Conservation (phyloP, 495 filamentous ascomycete genomes). For the Aspergillus asperescens region DNA sequence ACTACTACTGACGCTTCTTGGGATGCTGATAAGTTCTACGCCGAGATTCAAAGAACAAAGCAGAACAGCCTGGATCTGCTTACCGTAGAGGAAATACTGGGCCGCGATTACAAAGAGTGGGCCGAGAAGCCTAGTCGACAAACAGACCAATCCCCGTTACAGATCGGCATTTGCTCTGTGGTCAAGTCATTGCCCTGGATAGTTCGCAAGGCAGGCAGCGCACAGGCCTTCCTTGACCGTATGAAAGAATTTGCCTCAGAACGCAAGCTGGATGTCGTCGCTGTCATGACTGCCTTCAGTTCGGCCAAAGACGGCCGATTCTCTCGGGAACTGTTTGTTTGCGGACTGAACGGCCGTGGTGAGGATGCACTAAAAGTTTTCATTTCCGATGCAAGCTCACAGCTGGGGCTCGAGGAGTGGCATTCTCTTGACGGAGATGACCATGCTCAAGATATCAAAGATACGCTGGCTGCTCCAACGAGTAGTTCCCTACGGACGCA, state of each 20-base stretch:
- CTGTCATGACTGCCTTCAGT: conserved; percentile 70
- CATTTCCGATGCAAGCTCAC: conserved; percentile 35
- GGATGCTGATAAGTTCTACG: conserved; percentile 56
- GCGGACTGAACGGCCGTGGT: conserved; percentile 44
- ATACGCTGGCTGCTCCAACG: conserved; percentile 14
- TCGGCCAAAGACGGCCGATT: conserved; percentile 45
- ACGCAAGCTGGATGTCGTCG: conserved; percentile 57
- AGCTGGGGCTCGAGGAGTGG: conserved; percentile 56
- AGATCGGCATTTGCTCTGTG: conserved; percentile 69
- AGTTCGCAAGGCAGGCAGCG: conserved; percentile 45
- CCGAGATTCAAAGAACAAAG: conserved; percentile 61
- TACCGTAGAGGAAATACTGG: conserved; percentile 65
- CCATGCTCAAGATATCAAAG: conserved; percentile 33
- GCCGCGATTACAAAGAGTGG: conserved; percentile 95
- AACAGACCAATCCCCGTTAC: conserved; percentile 25
- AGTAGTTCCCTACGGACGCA: conserved; percentile 23
- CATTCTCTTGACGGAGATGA: conserved; percentile 33
- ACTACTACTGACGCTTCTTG: conserved; percentile 2
- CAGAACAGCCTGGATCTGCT: conserved; percentile 60
- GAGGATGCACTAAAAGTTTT: conserved; percentile 51
- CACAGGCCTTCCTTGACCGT: conserved; percentile 42
- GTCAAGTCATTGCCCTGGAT: conserved; percentile 64
- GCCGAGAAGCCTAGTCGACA: conserved; percentile 38
- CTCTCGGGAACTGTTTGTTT: conserved; percentile 67
- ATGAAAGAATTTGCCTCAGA: conserved; percentile 51